Conservation (phyloP, 805 yeast genomes). For the Yarrowia hollandica region DNA sequence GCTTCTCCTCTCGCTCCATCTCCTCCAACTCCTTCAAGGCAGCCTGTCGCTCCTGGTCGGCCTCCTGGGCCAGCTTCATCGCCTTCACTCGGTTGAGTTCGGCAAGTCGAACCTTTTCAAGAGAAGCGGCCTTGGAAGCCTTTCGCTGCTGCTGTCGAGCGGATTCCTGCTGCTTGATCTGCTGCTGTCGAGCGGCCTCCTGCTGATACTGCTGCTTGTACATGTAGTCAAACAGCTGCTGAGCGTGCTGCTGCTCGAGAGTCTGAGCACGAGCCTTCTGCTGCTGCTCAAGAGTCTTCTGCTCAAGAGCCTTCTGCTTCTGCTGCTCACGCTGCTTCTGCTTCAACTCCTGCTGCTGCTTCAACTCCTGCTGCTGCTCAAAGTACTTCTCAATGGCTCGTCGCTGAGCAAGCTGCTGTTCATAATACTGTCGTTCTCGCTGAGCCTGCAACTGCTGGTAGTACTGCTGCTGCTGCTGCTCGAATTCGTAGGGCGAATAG, state of each 20-base stretch:
- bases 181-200: neutral
- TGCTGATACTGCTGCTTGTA: constrained; percentile 4
- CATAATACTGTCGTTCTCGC: too few relatives aligned
- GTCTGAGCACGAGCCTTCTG: neutral
- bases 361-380: neutral
- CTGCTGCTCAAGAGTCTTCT: neutral
- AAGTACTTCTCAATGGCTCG: neutral
- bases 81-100: neutral
- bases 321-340: neutral
- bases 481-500: constrained; percentile 15
- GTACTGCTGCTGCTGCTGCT: constrained; percentile 6
- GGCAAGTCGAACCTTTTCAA: constrained; percentile 12
- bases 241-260: neutral
- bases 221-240: constrained; percentile 8
- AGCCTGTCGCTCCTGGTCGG: neutral
- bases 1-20: neutral
- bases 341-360: neutral
- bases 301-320: neutral
- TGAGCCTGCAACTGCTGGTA: neutral
- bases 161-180: neutral
- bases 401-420: constrained; percentile 9
- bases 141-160: neutral
- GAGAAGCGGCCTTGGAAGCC: neutral
- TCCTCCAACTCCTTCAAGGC: constrained; percentile 4
- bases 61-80: neutral